Conservation (phyloP, 2,329 filamentous ascomycete species). For the Amphichorda felina region DNA sequence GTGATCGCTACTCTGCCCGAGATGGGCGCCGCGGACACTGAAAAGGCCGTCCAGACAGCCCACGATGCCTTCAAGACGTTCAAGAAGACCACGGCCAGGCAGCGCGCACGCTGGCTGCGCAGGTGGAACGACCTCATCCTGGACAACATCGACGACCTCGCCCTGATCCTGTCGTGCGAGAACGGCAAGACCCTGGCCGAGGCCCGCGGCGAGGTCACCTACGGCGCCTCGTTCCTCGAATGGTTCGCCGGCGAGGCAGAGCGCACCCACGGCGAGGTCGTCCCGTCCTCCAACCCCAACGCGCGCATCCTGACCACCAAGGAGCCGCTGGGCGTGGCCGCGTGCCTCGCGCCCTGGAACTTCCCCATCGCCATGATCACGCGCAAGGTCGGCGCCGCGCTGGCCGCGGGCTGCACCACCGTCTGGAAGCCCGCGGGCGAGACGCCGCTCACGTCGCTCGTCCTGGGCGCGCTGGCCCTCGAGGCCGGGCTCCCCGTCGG, state of each 20-base stretch:
- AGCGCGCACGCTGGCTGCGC: conserved; percentile 26
- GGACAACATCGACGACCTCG: conserved; percentile 26
- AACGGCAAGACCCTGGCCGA: conserved; percentile 46
- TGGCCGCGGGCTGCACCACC: conserved; percentile 69
- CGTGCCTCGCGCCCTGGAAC: conserved; percentile 37
- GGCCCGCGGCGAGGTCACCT: conserved; percentile 42
- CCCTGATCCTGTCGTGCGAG: conserved; percentile 29
- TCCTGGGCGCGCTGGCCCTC: conserved; percentile 45
- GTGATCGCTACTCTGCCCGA: too few species aligned
- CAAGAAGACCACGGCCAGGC: conserved; percentile 21
- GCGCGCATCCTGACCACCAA: conserved; percentile 61
- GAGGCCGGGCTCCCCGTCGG: conserved; percentile 66
- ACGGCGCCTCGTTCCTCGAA: conserved; percentile 38
- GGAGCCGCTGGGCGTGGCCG: conserved; percentile 22
- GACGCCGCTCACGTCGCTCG: conserved; percentile 61
- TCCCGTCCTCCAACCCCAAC: conserved; percentile 46
- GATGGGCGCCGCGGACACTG: conserved; percentile 25
- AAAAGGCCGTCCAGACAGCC: conserved; percentile 21
- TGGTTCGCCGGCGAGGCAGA: conserved; percentile 43
- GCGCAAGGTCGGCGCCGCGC: conserved; percentile 35
- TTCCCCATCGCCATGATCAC: conserved; percentile 43
- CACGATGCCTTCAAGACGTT: conserved; percentile 24
- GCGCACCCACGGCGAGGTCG: conserved; percentile 46
- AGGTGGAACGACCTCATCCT: conserved; percentile 19
- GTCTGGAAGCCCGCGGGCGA: conserved; percentile 62